Evolutionary conservation across 23 red algal genomes (phyloP).

Genomic region (Pyropia yezoensis): DNA sequence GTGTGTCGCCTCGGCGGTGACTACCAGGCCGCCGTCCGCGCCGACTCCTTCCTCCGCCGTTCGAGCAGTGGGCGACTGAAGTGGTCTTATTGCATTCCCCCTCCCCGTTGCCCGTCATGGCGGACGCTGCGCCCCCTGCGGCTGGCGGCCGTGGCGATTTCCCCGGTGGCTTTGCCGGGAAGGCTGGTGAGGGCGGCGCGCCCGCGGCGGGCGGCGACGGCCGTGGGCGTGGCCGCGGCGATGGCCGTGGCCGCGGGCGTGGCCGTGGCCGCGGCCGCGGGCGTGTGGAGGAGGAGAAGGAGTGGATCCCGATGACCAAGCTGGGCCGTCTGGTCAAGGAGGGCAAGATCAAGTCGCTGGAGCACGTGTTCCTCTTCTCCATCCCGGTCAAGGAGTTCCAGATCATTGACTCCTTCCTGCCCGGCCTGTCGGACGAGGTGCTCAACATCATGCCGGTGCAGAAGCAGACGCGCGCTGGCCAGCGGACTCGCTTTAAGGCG

Average conservation of each 20-base stretch:
- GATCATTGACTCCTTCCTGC: slow-evolving; percentile 87
- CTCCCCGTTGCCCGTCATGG: slow-evolving; percentile 16
- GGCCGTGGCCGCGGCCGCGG: slow-evolving; percentile 57
- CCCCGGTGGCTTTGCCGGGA: slow-evolving; percentile 60
- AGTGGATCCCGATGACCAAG: slow-evolving; percentile 98
- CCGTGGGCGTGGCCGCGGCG: slow-evolving; percentile 60
- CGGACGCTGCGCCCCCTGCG: slow-evolving; percentile 6
- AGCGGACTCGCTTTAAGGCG: slow-evolving; percentile 99
- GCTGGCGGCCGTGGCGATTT: slow-evolving; percentile 51
- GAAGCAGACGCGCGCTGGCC: slow-evolving; percentile 98
- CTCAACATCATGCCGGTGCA: slow-evolving; percentile 99
- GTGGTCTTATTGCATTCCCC: not conserved
- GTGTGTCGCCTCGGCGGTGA: not conserved
- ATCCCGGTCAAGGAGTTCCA: slow-evolving; percentile 96
- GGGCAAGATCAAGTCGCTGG: slow-evolving; percentile 85
- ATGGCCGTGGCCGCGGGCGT: slow-evolving; percentile 44
- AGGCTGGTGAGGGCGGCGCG: too few species aligned
- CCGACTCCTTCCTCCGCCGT: not conserved
- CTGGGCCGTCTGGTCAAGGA: slow-evolving; percentile 97
- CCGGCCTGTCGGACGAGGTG: slow-evolving; percentile 87
- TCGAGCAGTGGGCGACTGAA: not conserved
- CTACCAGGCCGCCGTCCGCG: not conserved
- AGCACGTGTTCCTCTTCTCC: slow-evolving; percentile 97
- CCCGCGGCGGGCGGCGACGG: slow-evolving; percentile 22
- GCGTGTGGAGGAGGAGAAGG: slow-evolving; percentile 82